Conservation (phyloP, 495 filamentous ascomycete genomes). For the Corynascus novoguineensis region DNA sequence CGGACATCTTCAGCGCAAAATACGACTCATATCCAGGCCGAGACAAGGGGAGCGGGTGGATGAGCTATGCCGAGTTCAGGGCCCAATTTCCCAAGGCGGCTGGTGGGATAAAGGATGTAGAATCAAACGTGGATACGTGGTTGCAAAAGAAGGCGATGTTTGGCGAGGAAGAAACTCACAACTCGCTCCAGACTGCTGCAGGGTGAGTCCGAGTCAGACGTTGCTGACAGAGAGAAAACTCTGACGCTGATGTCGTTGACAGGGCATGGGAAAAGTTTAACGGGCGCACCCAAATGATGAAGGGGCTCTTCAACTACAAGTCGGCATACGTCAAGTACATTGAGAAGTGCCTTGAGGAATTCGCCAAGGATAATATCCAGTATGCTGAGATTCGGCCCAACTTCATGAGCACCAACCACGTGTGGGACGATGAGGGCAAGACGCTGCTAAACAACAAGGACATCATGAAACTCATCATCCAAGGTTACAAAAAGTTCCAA, state of each 20-base stretch:
- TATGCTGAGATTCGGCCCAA: constrained; percentile 55
- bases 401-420: constrained; percentile 51
- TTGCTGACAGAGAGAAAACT: too few species aligned
- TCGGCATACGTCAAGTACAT: constrained; percentile 47
- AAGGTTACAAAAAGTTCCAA: constrained; percentile 45
- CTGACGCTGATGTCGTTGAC: constrained; percentile 2
- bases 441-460: constrained; percentile 40
- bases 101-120: too few species aligned
- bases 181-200: constrained; percentile 31
- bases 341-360: constrained; percentile 42
- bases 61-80: too few species aligned
- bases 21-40: constrained; percentile 25
- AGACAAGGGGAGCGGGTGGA: background rate
- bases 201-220: constrained; percentile 26
- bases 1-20: constrained; percentile 22
- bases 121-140: constrained; percentile 40
- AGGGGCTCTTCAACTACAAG: constrained; percentile 54
- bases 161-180: constrained; percentile 42
- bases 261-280: constrained; percentile 54
- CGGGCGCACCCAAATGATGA: constrained; percentile 54
- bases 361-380: constrained; percentile 50
- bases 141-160: constrained; percentile 47
- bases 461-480: constrained; percentile 46
- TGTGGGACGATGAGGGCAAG: constrained; percentile 42
- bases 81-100: too few species aligned